Base-by-base conservation (phyloP, 192 early-diverging fungal genomes). In the Oehlia diaphana region DNA sequence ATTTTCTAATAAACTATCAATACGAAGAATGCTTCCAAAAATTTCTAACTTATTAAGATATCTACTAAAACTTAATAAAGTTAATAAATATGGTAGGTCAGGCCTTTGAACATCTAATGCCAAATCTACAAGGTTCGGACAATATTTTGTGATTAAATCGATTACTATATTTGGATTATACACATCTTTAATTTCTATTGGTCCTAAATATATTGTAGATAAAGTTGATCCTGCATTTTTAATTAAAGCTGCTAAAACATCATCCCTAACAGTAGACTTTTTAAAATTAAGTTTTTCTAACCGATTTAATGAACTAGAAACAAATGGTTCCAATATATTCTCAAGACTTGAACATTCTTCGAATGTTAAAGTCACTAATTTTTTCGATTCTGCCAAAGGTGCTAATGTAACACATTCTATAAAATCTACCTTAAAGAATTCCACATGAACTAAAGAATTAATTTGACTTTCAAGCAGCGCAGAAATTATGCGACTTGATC, bases 331-430 rank as follows among this genome's bases (percentile, higher is more conserved):
- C 64, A 65, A 14, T 10, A 65, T 5, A 7, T 65, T 65, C 10
- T 65, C 28, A 14, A 65, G n/a, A 13, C 26, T 19, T 31, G 3
- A 13, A 26, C 64, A 65, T 13, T 31, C 28, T 26, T 65, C 64
- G 23, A 65, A 65, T 13, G 64, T 65, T 65, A 65, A 65, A 9
- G 64, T 65, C 7, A 31, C 26, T 26, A 65, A 65, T 13, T 65
- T 65, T 26, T 65, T 65, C 28, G 28, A 65, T 65, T 31, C 64
- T 28, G 64, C 28, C 13, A 65, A 65, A 65, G 64, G 64, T 58
- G 6, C 16, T 58, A 58, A 58, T 58, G 53, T 58, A 19, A 19
- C 6, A 21, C 53, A 58, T 58, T 58, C 53, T 26, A 23, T 65
- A 31, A 65, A 65, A 28, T 65, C 23, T 28, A 65, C 13, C 64